These are phyloP conservation scores for Lyophyllum atratum DNA, from an alignment of 768 basidiomycete species.

Conservation along the genomic window DNA sequence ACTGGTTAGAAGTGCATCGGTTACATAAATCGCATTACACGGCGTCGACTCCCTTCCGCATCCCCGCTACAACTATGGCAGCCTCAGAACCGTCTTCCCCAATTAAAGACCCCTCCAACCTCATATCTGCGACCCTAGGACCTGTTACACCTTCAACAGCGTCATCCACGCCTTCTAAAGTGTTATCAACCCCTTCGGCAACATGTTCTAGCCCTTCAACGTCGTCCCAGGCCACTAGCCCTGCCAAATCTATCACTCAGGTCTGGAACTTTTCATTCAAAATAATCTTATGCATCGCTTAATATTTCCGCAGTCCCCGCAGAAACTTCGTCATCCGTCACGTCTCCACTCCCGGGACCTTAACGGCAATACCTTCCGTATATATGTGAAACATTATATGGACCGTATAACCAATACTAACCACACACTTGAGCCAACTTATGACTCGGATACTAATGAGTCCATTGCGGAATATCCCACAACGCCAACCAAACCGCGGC, in stretches of 20 bases:
- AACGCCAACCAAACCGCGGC: conserved; percentile 11
- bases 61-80: conserved; percentile 32
- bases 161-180: conserved; percentile 22
- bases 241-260: conserved; percentile 22
- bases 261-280: background rate
- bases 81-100: conserved; percentile 9
- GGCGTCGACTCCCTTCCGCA: conserved; percentile 48
- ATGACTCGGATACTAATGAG: conserved; percentile 6
- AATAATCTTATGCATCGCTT: background rate
- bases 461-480: background rate
- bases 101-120: background rate
- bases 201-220: conserved; percentile 12
- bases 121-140: conserved; percentile 11
- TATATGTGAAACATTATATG: conserved; percentile 83
- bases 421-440: conserved; percentile 5
- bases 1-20: conserved; percentile 52
- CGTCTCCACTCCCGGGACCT: conserved; percentile 67
- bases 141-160: conserved; percentile 22
- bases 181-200: conserved; percentile 14
- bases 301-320: conserved; percentile 28
- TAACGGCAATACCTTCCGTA: conserved; percentile 69
- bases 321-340: conserved; percentile 72
- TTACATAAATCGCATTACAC: conserved; percentile 59
- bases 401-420: conserved; percentile 44
- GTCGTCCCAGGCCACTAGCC: conserved; percentile 26